Evolutionary conservation across 169 alveolate species (phyloP), one percentile per base, ranked within the genome.

Genomic region (Cryptosporidium sp.): DNA sequence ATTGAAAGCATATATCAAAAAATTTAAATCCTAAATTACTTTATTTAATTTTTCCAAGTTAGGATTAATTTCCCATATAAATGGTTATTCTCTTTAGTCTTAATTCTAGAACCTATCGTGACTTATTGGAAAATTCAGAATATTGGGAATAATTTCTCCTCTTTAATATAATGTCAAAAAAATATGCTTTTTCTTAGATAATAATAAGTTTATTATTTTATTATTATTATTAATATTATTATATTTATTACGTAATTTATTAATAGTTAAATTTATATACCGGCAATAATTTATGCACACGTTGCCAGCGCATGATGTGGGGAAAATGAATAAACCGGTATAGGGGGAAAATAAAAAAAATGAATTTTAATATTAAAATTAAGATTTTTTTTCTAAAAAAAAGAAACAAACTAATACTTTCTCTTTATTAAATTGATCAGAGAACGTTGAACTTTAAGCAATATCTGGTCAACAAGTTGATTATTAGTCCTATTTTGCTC

Each of bases 381-480:
- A 33, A 23, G 48, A 21, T 12, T 48, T 12, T 2, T 58, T 33
- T 8, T 5, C 4, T 1, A 8, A 39, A 56, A 37, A 37, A 60
- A 73, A 26, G 26, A 3, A 71, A 12, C 69, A 51, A 69, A 26
- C 48, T 56, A 51, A 26, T 23, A 37, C 4, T 39, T 73, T 23
- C 39, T 73, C 35, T 73, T 73, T 10, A 73, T 37, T 35, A 73
- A 18, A 35, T 73, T 73, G 4, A 60, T 21, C 16, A 73, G 58
- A 16, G 86, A 73, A 31, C 86, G 72, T 48, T 73, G 62, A 37
- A 73, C 33, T 51, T 73, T 73, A 29, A 60, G 52, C 33, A 52
- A 12, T 26, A 73, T 73, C 37, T 73, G 70, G 51, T 73, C 71
- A 29, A 35, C 68, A 10, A 23, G 33, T 2, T 52, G 26, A 39